Percentiles rank a stretch among this genome's conserved stretches.
Evolutionary conservation across 1,284 basidiomycete genomes (phyloP).

Genomic region (Mycena citricolor): DNA sequence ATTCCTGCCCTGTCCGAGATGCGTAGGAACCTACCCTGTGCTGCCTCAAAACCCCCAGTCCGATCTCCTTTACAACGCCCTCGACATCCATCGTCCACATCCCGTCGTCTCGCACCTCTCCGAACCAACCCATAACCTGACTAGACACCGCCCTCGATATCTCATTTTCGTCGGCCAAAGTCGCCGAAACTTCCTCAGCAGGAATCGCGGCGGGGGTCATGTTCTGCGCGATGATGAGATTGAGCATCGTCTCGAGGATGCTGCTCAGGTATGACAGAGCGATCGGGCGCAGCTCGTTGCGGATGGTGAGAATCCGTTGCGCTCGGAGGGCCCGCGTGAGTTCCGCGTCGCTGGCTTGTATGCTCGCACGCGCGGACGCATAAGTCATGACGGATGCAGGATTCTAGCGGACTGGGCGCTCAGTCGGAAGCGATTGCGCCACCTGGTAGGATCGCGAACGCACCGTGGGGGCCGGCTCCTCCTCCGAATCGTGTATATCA

Average conservation of each 20-base stretch:
- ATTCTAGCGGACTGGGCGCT: not conserved
- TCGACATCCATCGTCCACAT: conserved; percentile 66
- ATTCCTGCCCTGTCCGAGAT: not conserved
- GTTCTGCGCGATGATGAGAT: conserved; percentile 60
- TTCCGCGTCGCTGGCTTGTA: conserved; percentile 81
- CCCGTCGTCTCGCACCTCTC: conserved; percentile 50
- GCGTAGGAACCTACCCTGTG: conserved; percentile 50
- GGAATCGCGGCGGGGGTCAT: conserved; percentile 49
- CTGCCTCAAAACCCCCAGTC: conserved; percentile 66
- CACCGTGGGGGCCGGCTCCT: conserved; percentile 29
- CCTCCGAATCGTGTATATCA: conserved; percentile 49
- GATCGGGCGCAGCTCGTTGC: conserved; percentile 72
- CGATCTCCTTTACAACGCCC: conserved; percentile 63
- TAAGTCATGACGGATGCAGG: conserved; percentile 44
- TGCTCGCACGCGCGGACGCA: conserved; percentile 56
- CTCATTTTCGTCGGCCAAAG: conserved; percentile 75
- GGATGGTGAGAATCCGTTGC: conserved; percentile 69
- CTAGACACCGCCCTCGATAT: conserved; percentile 56
- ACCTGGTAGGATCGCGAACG: conserved; percentile 3
- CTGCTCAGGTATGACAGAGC: conserved; percentile 61
- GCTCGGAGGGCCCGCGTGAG: conserved; percentile 61
- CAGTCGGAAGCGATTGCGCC: not conserved
- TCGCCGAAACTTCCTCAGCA: conserved; percentile 51
- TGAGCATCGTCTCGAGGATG: conserved; percentile 74
- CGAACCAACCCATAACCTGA: conserved; percentile 83